A percentile compares a stretch with the other conserved stretches of the same genome.
phyloP scores from a whole-genome alignment of 495 filamentous ascomycete genomes.

The Penicillium bovifimosum region DNA sequence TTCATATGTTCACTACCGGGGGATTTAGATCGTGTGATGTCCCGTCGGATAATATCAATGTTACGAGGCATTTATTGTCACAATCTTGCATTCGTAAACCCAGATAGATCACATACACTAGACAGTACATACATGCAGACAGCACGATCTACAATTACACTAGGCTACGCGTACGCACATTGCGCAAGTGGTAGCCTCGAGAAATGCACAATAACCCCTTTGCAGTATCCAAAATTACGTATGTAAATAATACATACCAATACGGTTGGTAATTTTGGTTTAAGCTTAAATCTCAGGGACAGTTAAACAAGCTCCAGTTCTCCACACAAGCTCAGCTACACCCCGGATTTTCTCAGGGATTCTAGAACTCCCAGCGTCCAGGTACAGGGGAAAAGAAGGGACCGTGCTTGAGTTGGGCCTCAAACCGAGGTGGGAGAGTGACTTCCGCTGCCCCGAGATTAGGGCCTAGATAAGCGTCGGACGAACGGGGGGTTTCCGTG shows the following conservation, averaged over 20 bases:
- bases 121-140: too few relatives aligned
- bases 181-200: too few relatives aligned
- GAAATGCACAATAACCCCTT: too few relatives aligned
- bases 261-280: conserved; percentile 6
- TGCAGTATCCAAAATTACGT: not conserved
- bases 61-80: conserved; percentile 14
- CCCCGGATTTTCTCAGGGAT: conserved; percentile 21
- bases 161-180: too few relatives aligned
- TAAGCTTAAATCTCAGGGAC: conserved; percentile 7
- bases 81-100: not conserved
- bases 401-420: conserved; percentile 15
- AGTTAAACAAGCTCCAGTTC: conserved; percentile 5
- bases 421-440: conserved; percentile 4
- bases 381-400: conserved; percentile 17
- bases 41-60: conserved; percentile 32
- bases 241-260: not conserved
- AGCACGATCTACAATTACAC: too few relatives aligned
- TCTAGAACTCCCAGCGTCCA: not conserved
- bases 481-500: conserved; percentile 12
- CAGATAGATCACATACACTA: not conserved
- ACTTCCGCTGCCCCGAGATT: conserved; percentile 23
- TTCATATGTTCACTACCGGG: conserved; percentile 26
- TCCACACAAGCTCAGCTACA: conserved; percentile 25
- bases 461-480: conserved; percentile 14
- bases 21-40: conserved; percentile 28